These are phyloP conservation scores for Rhizopogon roseolus DNA, from an alignment of 768 basidiomycete species.

Conservation along the genomic window DNA sequence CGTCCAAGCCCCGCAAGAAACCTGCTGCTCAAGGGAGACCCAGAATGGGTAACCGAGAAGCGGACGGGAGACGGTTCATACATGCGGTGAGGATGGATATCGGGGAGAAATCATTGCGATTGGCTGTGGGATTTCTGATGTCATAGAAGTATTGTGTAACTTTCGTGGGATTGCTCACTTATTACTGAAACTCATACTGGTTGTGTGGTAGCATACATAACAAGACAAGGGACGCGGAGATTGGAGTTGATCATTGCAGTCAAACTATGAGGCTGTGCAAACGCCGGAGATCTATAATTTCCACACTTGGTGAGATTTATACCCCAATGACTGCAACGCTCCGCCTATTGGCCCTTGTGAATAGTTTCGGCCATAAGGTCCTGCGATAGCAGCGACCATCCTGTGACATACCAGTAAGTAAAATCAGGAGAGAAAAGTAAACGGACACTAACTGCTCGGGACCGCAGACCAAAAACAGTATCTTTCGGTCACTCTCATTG, in stretches of 20 bases:
- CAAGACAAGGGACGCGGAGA: not conserved
- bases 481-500: conserved; percentile 30
- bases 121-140: conserved; percentile 63
- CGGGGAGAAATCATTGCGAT: conserved; percentile 91
- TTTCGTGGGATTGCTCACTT: conserved; percentile 1
- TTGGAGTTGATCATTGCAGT: not conserved
- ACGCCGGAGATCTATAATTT: conserved; percentile 42
- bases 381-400: conserved; percentile 72
- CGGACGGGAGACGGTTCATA: conserved; percentile 88
- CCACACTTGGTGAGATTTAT: conserved; percentile 57
- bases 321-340: conserved; percentile 59
- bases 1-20: conserved; percentile 53
- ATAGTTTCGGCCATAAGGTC: conserved; percentile 70
- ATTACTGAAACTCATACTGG: too few relatives aligned
- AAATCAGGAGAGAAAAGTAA: not conserved
- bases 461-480: conserved; percentile 75
- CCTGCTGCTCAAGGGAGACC: conserved; percentile 29
- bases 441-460: conserved; percentile 64
- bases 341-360: conserved; percentile 74
- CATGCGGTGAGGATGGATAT: conserved; percentile 94
- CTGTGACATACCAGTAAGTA: conserved; percentile 29
- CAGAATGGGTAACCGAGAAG: conserved; percentile 64
- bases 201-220: too few relatives aligned
- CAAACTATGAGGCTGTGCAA: not conserved
- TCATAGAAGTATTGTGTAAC: conserved; percentile 57